A percentile compares a stretch with the other conserved stretches of the same genome.
These are phyloP conservation scores for Penicillium alfredii DNA, from an alignment of 495 filamentous ascomycete genomes.

Conservation along the genomic window DNA sequence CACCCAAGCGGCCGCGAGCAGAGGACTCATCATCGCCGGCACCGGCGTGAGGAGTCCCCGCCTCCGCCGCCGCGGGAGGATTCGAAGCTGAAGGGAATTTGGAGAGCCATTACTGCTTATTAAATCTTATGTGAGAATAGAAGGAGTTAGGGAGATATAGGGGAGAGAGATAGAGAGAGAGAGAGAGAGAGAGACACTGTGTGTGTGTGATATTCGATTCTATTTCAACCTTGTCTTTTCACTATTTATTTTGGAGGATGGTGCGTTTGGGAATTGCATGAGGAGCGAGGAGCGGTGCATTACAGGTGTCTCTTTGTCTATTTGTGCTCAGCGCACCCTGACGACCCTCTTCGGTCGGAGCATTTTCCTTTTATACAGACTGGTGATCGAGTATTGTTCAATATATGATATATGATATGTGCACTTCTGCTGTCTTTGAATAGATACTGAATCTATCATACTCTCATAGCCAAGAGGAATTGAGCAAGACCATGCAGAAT, in stretches of 20 bases:
- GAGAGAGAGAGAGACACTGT: too few species aligned
- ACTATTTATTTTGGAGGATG: constrained; percentile 8
- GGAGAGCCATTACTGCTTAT: constrained; percentile 34
- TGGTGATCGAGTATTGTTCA: too few species aligned
- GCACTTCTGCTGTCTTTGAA: too few species aligned
- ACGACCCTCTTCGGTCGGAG: too few species aligned
- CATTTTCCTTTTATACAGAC: too few species aligned
- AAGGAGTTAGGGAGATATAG: too few species aligned
- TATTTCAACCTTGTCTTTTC: constrained; percentile 14
- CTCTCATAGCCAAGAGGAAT: too few species aligned
- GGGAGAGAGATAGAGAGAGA: too few species aligned
- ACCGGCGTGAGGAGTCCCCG: constrained; percentile 30
- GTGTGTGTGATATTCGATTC: constrained; percentile 3
- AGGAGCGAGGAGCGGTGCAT: constrained; percentile 27
- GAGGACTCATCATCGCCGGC: constrained; percentile 27
- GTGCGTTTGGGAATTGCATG: constrained; percentile 13
- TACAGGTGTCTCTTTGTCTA: constrained; percentile 20
- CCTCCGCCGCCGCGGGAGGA: constrained; percentile 22
- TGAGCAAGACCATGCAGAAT: too few species aligned
- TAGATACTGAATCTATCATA: too few species aligned
- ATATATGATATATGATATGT: too few species aligned
- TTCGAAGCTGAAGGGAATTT: constrained; percentile 34
- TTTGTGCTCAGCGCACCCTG: constrained; percentile 7
- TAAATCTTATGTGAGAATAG: too few species aligned
- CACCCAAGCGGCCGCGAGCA: constrained; percentile 14